These are phyloP conservation scores for Boletus sp. DNA, from an alignment of 1,284 basidiomycete species.

Conservation along the genomic window DNA sequence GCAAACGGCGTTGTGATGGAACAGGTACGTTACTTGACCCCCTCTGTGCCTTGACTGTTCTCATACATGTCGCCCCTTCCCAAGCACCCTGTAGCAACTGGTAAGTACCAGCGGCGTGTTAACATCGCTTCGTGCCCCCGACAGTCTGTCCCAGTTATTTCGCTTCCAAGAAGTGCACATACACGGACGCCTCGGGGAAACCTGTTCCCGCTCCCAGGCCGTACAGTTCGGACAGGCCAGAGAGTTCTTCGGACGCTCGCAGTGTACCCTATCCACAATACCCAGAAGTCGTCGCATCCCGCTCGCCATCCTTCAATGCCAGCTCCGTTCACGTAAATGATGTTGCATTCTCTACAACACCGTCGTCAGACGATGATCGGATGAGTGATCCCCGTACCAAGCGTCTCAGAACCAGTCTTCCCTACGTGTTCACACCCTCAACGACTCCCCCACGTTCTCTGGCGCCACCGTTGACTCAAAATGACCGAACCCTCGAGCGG, in stretches of 20 bases:
- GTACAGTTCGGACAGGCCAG: conserved; percentile 25
- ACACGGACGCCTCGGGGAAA: conserved; percentile 74
- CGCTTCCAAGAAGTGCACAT: conserved; percentile 74
- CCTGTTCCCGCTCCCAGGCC: conserved; percentile 66
- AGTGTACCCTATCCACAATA: conserved; percentile 15
- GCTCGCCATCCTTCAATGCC: conserved; percentile 16
- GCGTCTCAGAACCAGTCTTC: conserved; percentile 23
- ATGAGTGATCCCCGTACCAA: conserved; percentile 23
- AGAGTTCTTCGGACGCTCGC: conserved; percentile 22
- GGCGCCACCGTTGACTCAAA: conserved; percentile 26
- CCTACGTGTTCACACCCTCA: conserved; percentile 22
- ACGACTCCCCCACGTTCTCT: conserved; percentile 43
- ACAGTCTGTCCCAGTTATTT: conserved; percentile 52
- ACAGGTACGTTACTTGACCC: conserved; percentile 49
- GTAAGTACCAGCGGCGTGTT: conserved; percentile 36
- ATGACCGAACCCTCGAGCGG: conserved; percentile 41
- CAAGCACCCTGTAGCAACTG: conserved; percentile 78
- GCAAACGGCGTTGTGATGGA: conserved; percentile 78
- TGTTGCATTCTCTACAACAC: conserved; percentile 7
- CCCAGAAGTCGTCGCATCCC: conserved; percentile 13
- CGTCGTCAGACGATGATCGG: conserved; percentile 31
- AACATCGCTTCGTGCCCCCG: conserved; percentile 2
- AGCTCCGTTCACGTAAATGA: conserved; percentile 18
- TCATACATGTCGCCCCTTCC: conserved; percentile 11
- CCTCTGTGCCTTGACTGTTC: conserved; percentile 12